Base-by-base conservation (phyloP, 192 early-diverging fungal genomes). In the Entophlyctis luteolus region DNA sequence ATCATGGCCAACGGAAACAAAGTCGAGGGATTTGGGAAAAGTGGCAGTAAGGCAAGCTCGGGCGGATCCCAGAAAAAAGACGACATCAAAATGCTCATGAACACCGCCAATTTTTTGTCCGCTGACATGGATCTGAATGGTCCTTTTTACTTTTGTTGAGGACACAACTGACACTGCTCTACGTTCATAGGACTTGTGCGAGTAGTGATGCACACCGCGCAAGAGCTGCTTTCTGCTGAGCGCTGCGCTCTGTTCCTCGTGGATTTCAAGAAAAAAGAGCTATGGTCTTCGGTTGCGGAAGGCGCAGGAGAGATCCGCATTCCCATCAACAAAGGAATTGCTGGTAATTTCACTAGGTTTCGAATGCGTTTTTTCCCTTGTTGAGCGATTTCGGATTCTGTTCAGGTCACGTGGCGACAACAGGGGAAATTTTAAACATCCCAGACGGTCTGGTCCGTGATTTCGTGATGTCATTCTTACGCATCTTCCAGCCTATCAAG, bases 271-370 rank as follows among this genome's bases (percentile, higher is more conserved):
- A 75, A 72, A 47, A 45, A 70, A 46, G 76, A 82, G 53, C 72
- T 84, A 37, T 82, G 79, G 79, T 82, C 82, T 1, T 65, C 74
- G 1, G 67, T 84, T 12, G 82, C 82, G 16, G 78, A 84, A 56
- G 78, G 78, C 27, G 68, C 82, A 4, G 71, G 59, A 1, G 82
- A 84, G 59, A 84, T 84, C 42, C 58, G 79, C 3, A 75, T 84
- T 18, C 82, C 82, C 1, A 69, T 76, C 53, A 80, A 36, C 22
- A 77, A 62, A 34, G 81, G 81, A 18, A 81, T 83, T 54, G 81
- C 81, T 4, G 79, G 75, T 65, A 58, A 4, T 32, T 66, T 49
- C 2, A 31, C 22, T 14, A 10, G 25, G 10, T 52, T 25, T 25
- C 6, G 14, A 5, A 22, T 25, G 8, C 39, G n/a, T 42, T 42